Base-by-base conservation (phyloP, 1,139 yeast species). In the Yamadazyma oceani region DNA sequence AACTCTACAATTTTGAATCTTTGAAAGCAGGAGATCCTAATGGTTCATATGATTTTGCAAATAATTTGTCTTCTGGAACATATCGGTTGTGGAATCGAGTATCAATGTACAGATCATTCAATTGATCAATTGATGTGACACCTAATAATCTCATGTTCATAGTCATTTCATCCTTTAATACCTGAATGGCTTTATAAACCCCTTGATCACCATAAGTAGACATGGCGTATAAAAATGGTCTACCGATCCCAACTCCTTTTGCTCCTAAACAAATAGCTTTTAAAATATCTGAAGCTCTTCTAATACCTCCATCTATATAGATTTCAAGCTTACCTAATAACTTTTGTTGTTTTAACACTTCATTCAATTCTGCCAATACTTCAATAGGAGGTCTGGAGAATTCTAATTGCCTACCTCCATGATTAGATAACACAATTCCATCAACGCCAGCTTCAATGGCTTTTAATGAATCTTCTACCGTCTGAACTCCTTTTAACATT, bases 111-210 rank as follows among this genome's bases (percentile, higher is more conserved):
- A 46, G 40, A 11, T 80, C 81, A 46, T 77, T 69, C 45, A 90
- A 69, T 31, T 88, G 83, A 33, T 72, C 75, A 15, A 90, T 64
- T 17, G 69, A 70, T 16, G 78, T 80, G 24, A 78, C 95, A 31
- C 97, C 97, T 36, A 90, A 64, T 35, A 89, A 69, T 48, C 96
- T 73, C 97, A 90, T 87, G 60, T 84, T 80, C 92, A 88, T 85
- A 45, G 76, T 80, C 58, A 90, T 60, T 57, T 90, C 97, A 43
- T 83, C 89, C 54, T 82, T 84, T 49, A 90, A 68, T 34, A 88
- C 65, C 51, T 84, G 89, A 47, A 85, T 82, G 7, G 95, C 92
- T 49, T 77, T 78, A 39, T 69, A 68, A 13, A 89, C 96, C 43
- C 97, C 97, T 7, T 73, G 81, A 41, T 79, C 85, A 4, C 92